These are phyloP conservation scores for Rhodamnia argentea DNA, from an alignment of 345 rosid species.

Conservation along the genomic window DNA sequence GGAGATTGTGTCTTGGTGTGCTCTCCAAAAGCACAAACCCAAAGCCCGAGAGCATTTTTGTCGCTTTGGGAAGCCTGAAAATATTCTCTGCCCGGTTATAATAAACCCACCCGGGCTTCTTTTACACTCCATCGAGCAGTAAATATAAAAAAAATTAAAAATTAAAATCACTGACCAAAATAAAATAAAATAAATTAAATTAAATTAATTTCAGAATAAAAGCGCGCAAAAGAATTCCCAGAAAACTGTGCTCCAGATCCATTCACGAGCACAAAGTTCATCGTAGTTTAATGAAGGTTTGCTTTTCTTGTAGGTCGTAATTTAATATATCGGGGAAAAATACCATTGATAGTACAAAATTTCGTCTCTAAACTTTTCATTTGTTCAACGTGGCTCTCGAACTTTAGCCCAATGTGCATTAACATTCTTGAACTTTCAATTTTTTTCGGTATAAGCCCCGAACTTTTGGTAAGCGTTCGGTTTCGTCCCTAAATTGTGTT, in stretches of 20 bases:
- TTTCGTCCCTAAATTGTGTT: background rate
- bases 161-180: background rate
- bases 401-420: accelerated
- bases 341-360: no score
- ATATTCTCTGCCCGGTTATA: slow-evolving; percentile 22
- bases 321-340: background rate
- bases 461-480: background rate
- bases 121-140: background rate
- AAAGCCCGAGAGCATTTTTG: slow-evolving; percentile 41
- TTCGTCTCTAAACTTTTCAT: background rate
- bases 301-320: background rate
- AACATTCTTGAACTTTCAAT: accelerated
- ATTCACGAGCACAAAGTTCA: background rate
- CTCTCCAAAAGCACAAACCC: slow-evolving; percentile 1
- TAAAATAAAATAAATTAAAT: no score
- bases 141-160: background rate
- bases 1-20: slow-evolving; percentile 11
- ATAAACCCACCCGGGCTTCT: background rate
- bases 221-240: background rate
- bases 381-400: accelerated
- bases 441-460: accelerated
- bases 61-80: slow-evolving; percentile 55
- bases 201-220: background rate
- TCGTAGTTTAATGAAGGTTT: no score
- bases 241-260: background rate